Conservation (phyloP, 192 early-diverging fungal genomes). For the Umbelopsis vinacea region DNA sequence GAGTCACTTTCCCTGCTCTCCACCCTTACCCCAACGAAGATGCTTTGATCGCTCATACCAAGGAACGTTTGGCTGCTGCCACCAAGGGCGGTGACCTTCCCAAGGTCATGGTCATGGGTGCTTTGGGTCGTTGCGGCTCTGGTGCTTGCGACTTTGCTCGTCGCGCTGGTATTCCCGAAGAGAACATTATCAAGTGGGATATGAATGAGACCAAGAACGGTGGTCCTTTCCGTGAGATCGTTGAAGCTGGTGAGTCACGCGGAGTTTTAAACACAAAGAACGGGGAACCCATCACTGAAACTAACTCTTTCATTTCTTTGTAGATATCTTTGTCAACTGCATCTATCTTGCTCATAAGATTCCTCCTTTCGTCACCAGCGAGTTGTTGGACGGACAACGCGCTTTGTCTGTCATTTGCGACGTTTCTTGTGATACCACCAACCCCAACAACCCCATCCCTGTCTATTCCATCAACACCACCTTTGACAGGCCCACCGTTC, state of each 20-base stretch:
- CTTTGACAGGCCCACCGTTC: slow-evolving; percentile 89
- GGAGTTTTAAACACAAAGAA: background rate
- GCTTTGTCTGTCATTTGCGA: slow-evolving; percentile 87
- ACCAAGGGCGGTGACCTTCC: slow-evolving; percentile 69
- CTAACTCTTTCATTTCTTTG: background rate
- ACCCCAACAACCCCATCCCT: slow-evolving; percentile 97
- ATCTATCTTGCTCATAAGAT: slow-evolving; percentile 94
- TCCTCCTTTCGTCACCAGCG: slow-evolving; percentile 91
- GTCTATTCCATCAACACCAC: slow-evolving; percentile 92
- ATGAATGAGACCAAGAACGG: slow-evolving; percentile 90
- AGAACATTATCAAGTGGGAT: slow-evolving; percentile 94
- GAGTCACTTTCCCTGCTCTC: slow-evolving; percentile 70
- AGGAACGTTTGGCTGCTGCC: slow-evolving; percentile 57
- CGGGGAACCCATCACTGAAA: too few species aligned
- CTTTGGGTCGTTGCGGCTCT: slow-evolving; percentile 91
- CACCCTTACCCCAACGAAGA: slow-evolving; percentile 87
- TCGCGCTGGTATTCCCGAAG: slow-evolving; percentile 81
- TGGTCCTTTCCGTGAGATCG: slow-evolving; percentile 92
- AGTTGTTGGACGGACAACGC: slow-evolving; percentile 72
- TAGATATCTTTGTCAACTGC: slow-evolving; percentile 98
- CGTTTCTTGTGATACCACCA: slow-evolving; percentile 96
- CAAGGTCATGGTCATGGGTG: slow-evolving; percentile 97
- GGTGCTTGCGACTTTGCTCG: slow-evolving; percentile 86
- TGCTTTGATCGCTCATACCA: slow-evolving; percentile 73
- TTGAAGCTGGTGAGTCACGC: slow-evolving; percentile 47